Evolutionary conservation across 2,329 filamentous ascomycete species (phyloP), one percentile per base, ranked within the genome.

Genomic region (Furcasterigmium furcatum): DNA sequence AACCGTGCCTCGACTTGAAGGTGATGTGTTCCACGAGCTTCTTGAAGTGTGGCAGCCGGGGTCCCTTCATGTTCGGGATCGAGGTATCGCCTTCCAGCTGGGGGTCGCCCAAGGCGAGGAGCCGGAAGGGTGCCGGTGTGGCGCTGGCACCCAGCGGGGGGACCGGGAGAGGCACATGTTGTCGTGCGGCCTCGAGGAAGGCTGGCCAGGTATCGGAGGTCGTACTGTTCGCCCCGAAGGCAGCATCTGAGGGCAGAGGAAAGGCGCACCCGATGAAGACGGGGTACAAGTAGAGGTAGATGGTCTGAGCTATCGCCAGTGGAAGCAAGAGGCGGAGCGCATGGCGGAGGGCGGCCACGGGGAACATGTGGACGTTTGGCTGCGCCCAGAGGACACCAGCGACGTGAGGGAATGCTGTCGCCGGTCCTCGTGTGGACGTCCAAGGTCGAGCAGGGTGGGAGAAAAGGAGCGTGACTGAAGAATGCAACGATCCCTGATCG

Each of bases 81-180:
- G 88, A 91, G 3, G 87, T 90, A 61, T 96, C 89, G 56, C 92
- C 92, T 68, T 97, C 92, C 44, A 97, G 80, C 64, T 97, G 92
- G 5, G 92, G 92, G 64, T 97, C 92, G 49, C 88, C 92, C 19
- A 97, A 80, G 1, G 91, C 84, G 13, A 97, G 84, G 4, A 97
- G 80, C 47, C 92, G 81, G 59, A 97, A 96, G 1, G 91, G 89
- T 4, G 90, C 88, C 9, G 25, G 62, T 13, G 12, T 30, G 53
- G 38, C 48, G 56, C 55, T 56, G 42, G 58, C 59, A 16, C 53
- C 55, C 21, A 52, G 58, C 34, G 50, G 46, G 51, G 20, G 56
- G 29, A 2, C 55, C 12, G 48, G 41, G 7, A 49, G 40, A 20
- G 49, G 40, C 3, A 58, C 36, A 50, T 65, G 64, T 29, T 63